These are phyloP conservation scores for Penicillium psychrosexuale DNA, from an alignment of 2,329 filamentous ascomycete genomes.

Conservation along the genomic window DNA sequence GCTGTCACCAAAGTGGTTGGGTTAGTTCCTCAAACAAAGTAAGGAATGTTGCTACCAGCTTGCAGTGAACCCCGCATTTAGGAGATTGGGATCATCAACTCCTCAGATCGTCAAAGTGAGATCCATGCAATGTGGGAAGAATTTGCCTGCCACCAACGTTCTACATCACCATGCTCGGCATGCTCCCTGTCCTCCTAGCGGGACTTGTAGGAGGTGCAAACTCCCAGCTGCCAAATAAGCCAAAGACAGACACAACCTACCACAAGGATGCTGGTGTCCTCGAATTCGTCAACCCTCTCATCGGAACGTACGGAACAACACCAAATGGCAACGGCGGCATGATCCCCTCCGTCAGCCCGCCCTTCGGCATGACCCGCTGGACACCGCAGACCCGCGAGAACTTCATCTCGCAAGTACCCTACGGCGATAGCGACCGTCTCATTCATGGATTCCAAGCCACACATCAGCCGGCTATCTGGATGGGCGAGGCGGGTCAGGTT, in stretches of 20 bases:
- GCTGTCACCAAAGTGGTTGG: too few species aligned
- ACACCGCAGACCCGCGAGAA: conserved; percentile 50
- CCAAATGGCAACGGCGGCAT: conserved; percentile 25
- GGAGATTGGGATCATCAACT: neutral
- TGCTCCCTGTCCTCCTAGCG: neutral
- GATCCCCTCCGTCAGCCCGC: conserved; percentile 23
- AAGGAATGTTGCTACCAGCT: neutral
- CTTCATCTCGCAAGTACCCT: conserved; percentile 51
- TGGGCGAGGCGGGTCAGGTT: conserved; percentile 50
- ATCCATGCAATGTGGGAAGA: neutral
- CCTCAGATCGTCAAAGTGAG: neutral
- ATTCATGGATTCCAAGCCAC: conserved; percentile 52
- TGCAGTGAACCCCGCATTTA: neutral
- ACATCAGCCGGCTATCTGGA: conserved; percentile 54
- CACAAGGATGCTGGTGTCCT: conserved; percentile 14
- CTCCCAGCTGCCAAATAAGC: conserved; percentile 2
- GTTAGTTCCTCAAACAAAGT: neutral
- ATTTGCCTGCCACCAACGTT: neutral
- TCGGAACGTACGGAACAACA: conserved; percentile 19
- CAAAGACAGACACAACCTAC: neutral
- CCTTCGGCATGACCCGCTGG: conserved; percentile 52
- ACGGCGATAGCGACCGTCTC: conserved; percentile 44
- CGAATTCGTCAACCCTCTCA: conserved; percentile 20
- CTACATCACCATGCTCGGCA: neutral
- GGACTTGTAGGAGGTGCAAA: neutral